Base-by-base conservation (phyloP, 257 asterid genomes). In the Solanum sparsipilum region DNA sequence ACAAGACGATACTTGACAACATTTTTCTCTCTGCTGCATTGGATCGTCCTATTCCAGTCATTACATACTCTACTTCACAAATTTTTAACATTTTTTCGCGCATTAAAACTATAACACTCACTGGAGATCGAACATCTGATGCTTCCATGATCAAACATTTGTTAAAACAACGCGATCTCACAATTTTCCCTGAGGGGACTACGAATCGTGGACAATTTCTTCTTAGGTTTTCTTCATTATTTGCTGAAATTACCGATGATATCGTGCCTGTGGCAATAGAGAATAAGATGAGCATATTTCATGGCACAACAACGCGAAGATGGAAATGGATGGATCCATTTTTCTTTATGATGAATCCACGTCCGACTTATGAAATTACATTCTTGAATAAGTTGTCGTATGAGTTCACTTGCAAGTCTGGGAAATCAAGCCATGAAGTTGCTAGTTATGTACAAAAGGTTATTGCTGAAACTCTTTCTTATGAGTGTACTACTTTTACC, bases 281-380 rank as follows among this genome's bases (percentile, higher is more conserved):
- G 76, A 89, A 88, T 63, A 88, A 86, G 52, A 88, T 90, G 93
- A 92, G 88, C 87, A 91, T 93, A 91, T 93, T 92, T 65, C 91
- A 93, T n/a, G 94, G 93, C 27, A 89, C 93, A 20, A 93, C 95
- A 36, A 91, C 92, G 7, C 88, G 93, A 27, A 93, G 95, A 86
- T 92, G 92, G 94, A 93, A 93, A 83, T 86, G 92, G 72, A 90
- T 91, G 90, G 92, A 92, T 25, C 86, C 93, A 0, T 76, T 91
- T 25, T 92, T 83, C 89, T 92, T 91, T 88, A 29, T 84, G 68
- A 91, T 92, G 94, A 91, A 91, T 88, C 93, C 93, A 13, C 78
- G 89, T 20, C 94, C 91, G 3, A 84, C 89, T 16, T 92, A 90
- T 70, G 89, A 90, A 81, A 88, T 91, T 34, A 90, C 88, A 3